Percentiles rank a stretch among this genome's conserved stretches.
Conservation (phyloP, 768 basidiomycete genomes). For the Leccinellum albellum region DNA sequence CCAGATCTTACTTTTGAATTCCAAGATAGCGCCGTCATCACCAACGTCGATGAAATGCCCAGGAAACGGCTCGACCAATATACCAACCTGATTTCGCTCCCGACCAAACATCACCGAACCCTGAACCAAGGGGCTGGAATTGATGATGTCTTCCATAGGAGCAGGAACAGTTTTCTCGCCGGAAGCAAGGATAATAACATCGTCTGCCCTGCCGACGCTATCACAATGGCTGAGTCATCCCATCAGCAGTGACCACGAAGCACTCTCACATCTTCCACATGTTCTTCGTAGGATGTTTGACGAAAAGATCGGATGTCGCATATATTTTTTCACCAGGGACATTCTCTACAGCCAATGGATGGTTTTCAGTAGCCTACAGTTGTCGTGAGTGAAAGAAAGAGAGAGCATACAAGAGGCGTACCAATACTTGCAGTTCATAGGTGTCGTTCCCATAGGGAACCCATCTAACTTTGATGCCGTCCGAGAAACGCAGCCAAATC, state of each 20-base stretch:
- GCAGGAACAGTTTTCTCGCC: constrained; percentile 34
- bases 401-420: constrained; percentile 9
- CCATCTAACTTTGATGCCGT: constrained; percentile 25
- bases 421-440: constrained; percentile 37
- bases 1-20: constrained; percentile 26
- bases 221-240: not conserved
- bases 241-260: not conserved
- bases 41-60: constrained; percentile 12
- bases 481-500: constrained; percentile 9
- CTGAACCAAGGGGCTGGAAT: constrained; percentile 18
- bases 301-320: constrained; percentile 42
- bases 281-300: constrained; percentile 40
- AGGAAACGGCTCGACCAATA: constrained; percentile 27
- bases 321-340: constrained; percentile 32
- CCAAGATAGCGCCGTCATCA: constrained; percentile 4
- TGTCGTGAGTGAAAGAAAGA: not conserved
- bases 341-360: constrained; percentile 26
- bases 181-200: constrained; percentile 30
- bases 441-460: constrained; percentile 29
- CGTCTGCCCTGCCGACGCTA: constrained; percentile 38
- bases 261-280: constrained; percentile 40
- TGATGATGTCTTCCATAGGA: constrained; percentile 29
- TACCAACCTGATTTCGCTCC: constrained; percentile 28
- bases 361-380: constrained; percentile 2
- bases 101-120: constrained; percentile 32